phyloP scores from a whole-genome alignment of 2,329 filamentous ascomycete genomes.

The Penicillium expansum region DNA sequence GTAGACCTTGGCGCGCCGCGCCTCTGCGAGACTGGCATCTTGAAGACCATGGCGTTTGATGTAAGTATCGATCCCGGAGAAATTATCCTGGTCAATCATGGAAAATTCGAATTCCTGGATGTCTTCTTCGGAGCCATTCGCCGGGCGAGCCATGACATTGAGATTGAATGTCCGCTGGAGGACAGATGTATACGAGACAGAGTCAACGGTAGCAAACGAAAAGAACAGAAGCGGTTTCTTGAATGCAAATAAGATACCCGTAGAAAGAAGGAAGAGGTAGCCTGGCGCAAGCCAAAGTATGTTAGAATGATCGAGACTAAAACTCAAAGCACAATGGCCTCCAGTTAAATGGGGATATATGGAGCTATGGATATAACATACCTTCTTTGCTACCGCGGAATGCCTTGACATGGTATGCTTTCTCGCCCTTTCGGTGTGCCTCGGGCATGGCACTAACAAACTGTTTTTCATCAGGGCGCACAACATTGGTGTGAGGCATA shows the following conservation, averaged over 20 bases:
- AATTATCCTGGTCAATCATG: slow-evolving; percentile 65
- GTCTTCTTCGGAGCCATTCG: slow-evolving; percentile 35
- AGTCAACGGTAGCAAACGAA: slow-evolving; percentile 57
- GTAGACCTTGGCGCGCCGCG: slow-evolving; percentile 58
- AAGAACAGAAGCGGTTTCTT: slow-evolving; percentile 65
- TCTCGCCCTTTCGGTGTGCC: slow-evolving; percentile 61
- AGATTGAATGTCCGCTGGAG: slow-evolving; percentile 66
- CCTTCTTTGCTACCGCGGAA: slow-evolving; percentile 65
- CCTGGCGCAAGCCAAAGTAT: slow-evolving; percentile 41
- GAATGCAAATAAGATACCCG: slow-evolving; percentile 63
- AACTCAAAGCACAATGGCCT: neutral
- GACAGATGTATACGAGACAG: slow-evolving; percentile 62
- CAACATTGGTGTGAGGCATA: slow-evolving; percentile 47
- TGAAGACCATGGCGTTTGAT: slow-evolving; percentile 60
- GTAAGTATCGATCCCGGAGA: slow-evolving; percentile 60
- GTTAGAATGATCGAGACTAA: neutral
- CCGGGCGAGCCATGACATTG: slow-evolving; percentile 50
- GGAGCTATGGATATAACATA: slow-evolving; percentile 28
- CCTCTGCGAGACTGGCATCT: slow-evolving; percentile 62
- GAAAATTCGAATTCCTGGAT: slow-evolving; percentile 60
- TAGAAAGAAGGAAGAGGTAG: slow-evolving; percentile 61
- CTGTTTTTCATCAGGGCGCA: slow-evolving; percentile 55
- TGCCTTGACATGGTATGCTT: slow-evolving; percentile 63
- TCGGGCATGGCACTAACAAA: slow-evolving; percentile 61
- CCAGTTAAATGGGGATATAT: neutral